phyloP scores from a whole-genome alignment of 2,329 filamentous ascomycete genomes.

The Sclerotinia glacialis region DNA sequence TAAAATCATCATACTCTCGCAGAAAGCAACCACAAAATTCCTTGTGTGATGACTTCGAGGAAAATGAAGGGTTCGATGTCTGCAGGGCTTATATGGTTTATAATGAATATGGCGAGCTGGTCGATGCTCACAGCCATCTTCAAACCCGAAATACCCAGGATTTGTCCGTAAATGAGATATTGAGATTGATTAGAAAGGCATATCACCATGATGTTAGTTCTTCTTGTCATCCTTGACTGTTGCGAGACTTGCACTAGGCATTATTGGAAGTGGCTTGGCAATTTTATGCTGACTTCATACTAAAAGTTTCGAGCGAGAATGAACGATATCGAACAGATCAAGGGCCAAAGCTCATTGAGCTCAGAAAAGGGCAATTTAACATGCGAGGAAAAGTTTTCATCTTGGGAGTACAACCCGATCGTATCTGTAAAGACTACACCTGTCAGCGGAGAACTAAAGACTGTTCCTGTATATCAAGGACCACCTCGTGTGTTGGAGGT shows the following conservation, averaged over 20 bases:
- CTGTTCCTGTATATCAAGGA: conserved; percentile 25
- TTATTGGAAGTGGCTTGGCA: neutral
- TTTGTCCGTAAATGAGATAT: conserved; percentile 29
- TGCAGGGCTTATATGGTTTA: conserved; percentile 33
- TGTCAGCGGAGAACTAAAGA: conserved; percentile 9
- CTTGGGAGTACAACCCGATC: conserved; percentile 32
- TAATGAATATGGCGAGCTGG: conserved; percentile 37
- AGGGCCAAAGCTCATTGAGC: neutral
- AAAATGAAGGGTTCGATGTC: neutral
- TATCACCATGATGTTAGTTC: conserved; percentile 35
- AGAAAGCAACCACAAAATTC: neutral
- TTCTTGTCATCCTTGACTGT: neutral
- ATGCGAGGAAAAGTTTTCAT: conserved; percentile 24
- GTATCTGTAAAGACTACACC: conserved; percentile 8
- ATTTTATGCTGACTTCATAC: conserved; percentile 6
- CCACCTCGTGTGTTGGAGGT: conserved; percentile 35
- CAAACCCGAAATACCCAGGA: conserved; percentile 24
- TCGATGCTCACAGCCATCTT: conserved; percentile 26
- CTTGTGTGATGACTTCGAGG: neutral
- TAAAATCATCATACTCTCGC: neutral
- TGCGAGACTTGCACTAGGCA: neutral
- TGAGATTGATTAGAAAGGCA: conserved; percentile 34
- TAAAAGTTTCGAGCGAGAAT: conserved; percentile 30
- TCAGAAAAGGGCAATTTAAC: conserved; percentile 11
- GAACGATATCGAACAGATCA: conserved; percentile 26